Percentiles rank a stretch among this genome's conserved stretches.
phyloP scores from a whole-genome alignment of 805 yeast genomes.

The fission yeast (Schizosaccharomyces pombe) region DNA sequence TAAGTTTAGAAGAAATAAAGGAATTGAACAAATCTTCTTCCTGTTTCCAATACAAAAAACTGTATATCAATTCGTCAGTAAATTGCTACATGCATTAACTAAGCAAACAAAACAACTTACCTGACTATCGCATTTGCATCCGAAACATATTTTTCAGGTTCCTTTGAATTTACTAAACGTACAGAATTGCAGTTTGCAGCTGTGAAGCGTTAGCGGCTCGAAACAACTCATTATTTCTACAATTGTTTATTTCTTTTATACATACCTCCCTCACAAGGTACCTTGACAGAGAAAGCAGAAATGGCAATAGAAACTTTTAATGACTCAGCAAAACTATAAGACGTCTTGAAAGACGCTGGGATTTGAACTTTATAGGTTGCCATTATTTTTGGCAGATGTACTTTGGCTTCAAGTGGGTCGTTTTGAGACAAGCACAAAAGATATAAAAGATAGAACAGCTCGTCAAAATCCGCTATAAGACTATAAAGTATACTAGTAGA shows the following conservation, averaged over 20 bases:
- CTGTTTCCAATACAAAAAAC: background rate
- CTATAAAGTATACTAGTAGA: too few relatives aligned
- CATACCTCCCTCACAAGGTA: background rate
- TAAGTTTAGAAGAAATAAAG: background rate
- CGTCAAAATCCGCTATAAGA: too few relatives aligned
- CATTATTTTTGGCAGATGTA: background rate
- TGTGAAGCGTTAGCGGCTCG: background rate
- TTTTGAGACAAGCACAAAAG: too few relatives aligned
- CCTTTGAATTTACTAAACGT: background rate
- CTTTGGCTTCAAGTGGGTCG: background rate
- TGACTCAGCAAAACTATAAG: background rate
- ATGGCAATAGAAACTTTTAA: background rate
- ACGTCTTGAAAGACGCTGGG: background rate
- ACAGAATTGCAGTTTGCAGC: background rate
- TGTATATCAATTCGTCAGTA: background rate
- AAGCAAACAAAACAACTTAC: background rate
- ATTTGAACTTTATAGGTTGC: background rate
- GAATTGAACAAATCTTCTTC: background rate
- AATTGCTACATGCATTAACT: background rate
- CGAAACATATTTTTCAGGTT: background rate
- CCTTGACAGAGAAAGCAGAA: background rate
- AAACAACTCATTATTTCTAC: background rate
- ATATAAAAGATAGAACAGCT: too few relatives aligned
- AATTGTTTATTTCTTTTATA: background rate
- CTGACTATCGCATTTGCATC: slow-evolving; percentile 1